Evolutionary conservation across 1,139 yeast genomes (phyloP), one percentile per base, ranked within the genome.

Genomic region (Yamadazyma diddensiae): DNA sequence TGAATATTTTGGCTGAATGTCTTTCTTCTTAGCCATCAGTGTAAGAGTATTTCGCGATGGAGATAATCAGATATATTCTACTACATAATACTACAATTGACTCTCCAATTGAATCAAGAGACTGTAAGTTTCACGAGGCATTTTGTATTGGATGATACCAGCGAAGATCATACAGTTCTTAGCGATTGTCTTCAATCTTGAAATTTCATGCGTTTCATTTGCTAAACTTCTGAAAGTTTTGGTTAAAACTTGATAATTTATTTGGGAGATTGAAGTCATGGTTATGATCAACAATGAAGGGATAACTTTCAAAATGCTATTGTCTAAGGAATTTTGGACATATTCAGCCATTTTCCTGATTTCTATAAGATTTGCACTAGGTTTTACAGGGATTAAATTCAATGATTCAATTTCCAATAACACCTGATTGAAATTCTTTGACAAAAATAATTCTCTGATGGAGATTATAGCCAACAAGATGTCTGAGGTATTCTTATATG

Each of bases 111-210:
- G 77, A 28, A 87, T 82, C 50, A 88, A 64, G 33, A 78, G 71
- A 46, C 87, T 77, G 55, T 86, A 88, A 0, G 88, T 81, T 50
- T 90, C 97, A 41, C 94, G 73, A 4, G 97, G 95, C 95, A 92
- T 87, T 53, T 85, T 80, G 59, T 86, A 90, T 59, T 88, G 96
- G 24, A 92, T 84, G 82, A 92, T 83, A 35, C 97, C 97, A 9
- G 97, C 95, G 56, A 83, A 94, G 3, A 90, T 77, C 87, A 90
- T 87, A 57, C 95, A 83, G 55, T 87, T 87, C 53, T 79, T 82
- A 4, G 95, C 90, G 41, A 84, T 72, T 30, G 65, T 69, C 46
- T 77, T 79, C 54, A 87, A 65, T 29, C 52, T 55, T 18, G 73
- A 73, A 28, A 69, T 65, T 29, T 77, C 73, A 38, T 76, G 78